These are phyloP conservation scores for Lycium ferocissimum DNA, from an alignment of 257 asterid species.

Conservation along the genomic window DNA sequence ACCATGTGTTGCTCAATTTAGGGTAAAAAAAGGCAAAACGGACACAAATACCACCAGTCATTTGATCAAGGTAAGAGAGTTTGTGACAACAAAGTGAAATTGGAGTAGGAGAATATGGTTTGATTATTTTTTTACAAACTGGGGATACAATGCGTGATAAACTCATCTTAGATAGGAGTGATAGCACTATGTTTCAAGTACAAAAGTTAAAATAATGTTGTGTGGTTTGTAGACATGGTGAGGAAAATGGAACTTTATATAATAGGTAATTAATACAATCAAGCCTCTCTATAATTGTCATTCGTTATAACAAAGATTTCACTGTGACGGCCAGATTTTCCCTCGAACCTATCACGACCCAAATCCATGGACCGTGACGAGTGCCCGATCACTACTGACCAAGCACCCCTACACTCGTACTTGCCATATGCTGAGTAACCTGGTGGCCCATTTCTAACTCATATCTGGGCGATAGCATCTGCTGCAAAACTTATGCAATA, in stretches of 20 bases:
- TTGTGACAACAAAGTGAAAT: conserved; percentile 17
- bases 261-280: too few species aligned
- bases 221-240: background rate
- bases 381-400: too few species aligned
- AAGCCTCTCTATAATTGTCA: too few species aligned
- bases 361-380: too few species aligned
- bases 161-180: background rate
- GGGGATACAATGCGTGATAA: background rate
- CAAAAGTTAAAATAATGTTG: background rate
- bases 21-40: background rate
- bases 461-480: too few species aligned
- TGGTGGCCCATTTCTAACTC: too few species aligned
- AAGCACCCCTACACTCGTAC: too few species aligned
- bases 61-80: background rate
- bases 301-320: too few species aligned
- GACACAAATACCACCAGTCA: background rate
- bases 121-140: conserved; percentile 19
- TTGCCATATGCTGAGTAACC: too few species aligned
- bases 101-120: conserved; percentile 2
- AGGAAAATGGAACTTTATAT: background rate
- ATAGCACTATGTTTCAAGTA: background rate
- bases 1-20: background rate
- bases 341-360: too few species aligned
- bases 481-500: too few species aligned
- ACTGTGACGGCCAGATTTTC: too few species aligned